These are phyloP conservation scores for Ganoderma sinense DNA, from an alignment of 1,284 basidiomycete species.

Conservation along the genomic window DNA sequence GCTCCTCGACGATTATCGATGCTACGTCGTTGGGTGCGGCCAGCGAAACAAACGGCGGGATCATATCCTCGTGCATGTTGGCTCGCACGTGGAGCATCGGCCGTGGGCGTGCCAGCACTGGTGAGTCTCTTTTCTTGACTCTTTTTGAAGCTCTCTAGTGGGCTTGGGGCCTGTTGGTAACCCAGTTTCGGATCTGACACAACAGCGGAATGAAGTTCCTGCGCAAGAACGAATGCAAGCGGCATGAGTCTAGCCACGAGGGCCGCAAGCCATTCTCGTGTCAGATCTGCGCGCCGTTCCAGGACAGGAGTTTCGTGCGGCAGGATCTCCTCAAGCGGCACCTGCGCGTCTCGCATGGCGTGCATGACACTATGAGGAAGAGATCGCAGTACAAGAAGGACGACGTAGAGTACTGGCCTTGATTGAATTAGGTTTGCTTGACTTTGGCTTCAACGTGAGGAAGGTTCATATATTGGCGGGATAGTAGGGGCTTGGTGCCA, in stretches of 20 bases:
- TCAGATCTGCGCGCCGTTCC: conserved; percentile 51
- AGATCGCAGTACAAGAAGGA: conserved; percentile 31
- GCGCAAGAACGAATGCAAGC: conserved; percentile 77
- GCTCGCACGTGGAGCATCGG: conserved; percentile 71
- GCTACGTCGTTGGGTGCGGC: conserved; percentile 66
- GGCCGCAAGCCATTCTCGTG: conserved; percentile 65
- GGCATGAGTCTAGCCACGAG: conserved; percentile 70
- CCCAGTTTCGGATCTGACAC: not conserved
- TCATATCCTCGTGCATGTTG: conserved; percentile 75
- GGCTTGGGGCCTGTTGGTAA: conserved; percentile 17
- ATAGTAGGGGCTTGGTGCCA: not conserved
- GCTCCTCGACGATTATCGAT: conserved; percentile 65
- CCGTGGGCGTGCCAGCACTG: conserved; percentile 67
- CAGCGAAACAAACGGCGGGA: conserved; percentile 74
- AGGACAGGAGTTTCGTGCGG: conserved; percentile 61
- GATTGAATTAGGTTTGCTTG: conserved; percentile 5
- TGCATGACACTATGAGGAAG: conserved; percentile 30
- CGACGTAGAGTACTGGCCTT: conserved; percentile 30
- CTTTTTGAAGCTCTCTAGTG: not conserved
- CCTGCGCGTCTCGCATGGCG: conserved; percentile 59
- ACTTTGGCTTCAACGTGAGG: not conserved
- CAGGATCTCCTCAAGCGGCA: conserved; percentile 72
- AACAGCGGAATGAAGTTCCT: conserved; percentile 65
- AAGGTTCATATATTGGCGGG: not conserved
- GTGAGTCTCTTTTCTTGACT: conserved; percentile 44